Base-by-base conservation (phyloP, 108 stramenopile genomes). In the Cyclotella distinguenda region DNA sequence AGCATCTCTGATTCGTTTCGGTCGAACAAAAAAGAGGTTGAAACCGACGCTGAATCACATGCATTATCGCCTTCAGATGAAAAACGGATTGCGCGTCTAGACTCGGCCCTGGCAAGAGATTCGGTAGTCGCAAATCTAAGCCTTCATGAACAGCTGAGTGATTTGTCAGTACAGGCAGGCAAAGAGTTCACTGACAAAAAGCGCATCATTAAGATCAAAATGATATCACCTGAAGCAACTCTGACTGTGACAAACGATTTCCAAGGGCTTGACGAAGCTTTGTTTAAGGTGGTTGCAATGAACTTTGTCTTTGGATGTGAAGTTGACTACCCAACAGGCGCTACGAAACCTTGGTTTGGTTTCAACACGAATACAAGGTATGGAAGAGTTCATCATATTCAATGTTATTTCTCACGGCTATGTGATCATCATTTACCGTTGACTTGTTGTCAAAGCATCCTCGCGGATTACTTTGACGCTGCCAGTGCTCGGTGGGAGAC, bases 391-490 rank as follows among this genome's bases (percentile, higher is more conserved):
- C 31, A 32, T 10, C 13, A 8, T 11, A 8, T 2, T 6, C 16
- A 1, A 27, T 15, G n/a, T 8, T 6, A n/a, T 15, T 45, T 5
- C 15, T 4, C 19, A 18, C 5, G 15, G 10, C 5, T 45, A 4
- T 15, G 16, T 45, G 15, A 45, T 4, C n/a, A 45, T 18, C 40
- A 27, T 55, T n/a, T n/a, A n/a, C n/a, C n/a, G 3, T 35, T 51
- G 15, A 22, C 26, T 36, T 56, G 4, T 19, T 38, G 18, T 50
- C 36, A 11, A 6, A 70, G 74, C n/a, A 66, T 94, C 44, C 56
- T 83, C 38, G 86, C 89, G 3, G 87, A 94, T 51, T 94, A 89
- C 56, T 94, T 94, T 64, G 89, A 94, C 61, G 70, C 72, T 27
- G 75, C 79, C 8, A 71, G 58, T 32, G 63, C 68, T 49, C 59